Conservation (phyloP, 768 basidiomycete genomes). For the Cytidiella melzeri region DNA sequence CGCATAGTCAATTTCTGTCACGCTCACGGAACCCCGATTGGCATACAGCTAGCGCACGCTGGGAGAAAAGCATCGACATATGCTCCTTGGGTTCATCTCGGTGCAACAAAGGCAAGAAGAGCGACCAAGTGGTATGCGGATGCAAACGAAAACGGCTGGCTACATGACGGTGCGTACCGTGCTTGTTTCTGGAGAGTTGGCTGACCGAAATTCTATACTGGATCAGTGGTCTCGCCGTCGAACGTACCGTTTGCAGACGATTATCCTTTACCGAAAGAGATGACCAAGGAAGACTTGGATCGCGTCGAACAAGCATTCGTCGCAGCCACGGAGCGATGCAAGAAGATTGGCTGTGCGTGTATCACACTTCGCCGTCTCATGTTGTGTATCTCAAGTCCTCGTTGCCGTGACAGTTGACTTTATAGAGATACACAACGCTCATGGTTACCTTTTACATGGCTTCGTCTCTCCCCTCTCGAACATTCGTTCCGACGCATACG, state of each 20-base stretch:
- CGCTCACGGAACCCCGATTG: conserved; percentile 62
- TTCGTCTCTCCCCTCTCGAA: conserved; percentile 78
- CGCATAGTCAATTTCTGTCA: conserved; percentile 72
- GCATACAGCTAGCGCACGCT: conserved; percentile 76
- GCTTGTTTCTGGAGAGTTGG: background rate
- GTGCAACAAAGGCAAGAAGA: conserved; percentile 27
- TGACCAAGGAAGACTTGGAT: conserved; percentile 50
- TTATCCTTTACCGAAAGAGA: conserved; percentile 52
- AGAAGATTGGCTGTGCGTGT: conserved; percentile 54
- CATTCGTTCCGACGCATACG: conserved; percentile 61
- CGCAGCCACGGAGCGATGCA: conserved; percentile 46
- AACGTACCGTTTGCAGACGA: conserved; percentile 45
- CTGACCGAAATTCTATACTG: background rate
- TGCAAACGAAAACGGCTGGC: conserved; percentile 64
- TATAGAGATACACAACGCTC: conserved; percentile 68
- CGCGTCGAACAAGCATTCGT: conserved; percentile 56
- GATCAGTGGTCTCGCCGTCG: conserved; percentile 57
- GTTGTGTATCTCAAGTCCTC: background rate
- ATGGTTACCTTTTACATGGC: conserved; percentile 60
- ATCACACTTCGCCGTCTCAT: conserved; percentile 10
- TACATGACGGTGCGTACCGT: conserved; percentile 43
- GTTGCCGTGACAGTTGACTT: conserved; percentile 44
- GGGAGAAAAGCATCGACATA: conserved; percentile 68
- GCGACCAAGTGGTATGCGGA: conserved; percentile 31
- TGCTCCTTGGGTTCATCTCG: conserved; percentile 57